Percentiles rank a stretch among this genome's conserved stretches.
Evolutionary conservation across 2,329 filamentous ascomycete genomes (phyloP).

Genomic region (Fusarium humuli): DNA sequence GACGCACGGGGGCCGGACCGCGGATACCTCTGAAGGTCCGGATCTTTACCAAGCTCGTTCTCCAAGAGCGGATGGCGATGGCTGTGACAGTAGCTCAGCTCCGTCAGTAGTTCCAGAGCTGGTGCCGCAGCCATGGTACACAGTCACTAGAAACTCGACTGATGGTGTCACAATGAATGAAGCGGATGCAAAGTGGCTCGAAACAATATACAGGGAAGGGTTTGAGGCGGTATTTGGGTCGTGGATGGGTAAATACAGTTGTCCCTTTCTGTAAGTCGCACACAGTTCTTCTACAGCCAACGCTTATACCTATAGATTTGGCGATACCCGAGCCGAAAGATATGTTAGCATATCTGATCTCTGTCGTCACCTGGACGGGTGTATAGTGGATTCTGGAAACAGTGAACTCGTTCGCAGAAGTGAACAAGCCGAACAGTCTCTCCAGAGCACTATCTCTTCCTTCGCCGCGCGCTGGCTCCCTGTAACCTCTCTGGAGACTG

Average conservation of each 20-base stretch:
- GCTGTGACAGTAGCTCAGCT: background rate
- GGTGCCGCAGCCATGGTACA: background rate
- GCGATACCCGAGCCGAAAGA: constrained; percentile 44
- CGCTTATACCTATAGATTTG: constrained; percentile 37
- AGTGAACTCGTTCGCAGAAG: constrained; percentile 12
- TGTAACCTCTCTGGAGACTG: constrained; percentile 27
- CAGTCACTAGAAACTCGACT: background rate
- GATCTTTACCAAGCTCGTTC: background rate
- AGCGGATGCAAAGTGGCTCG: constrained; percentile 42
- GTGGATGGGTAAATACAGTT: constrained; percentile 57
- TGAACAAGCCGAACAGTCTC: constrained; percentile 44
- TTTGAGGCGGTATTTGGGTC: constrained; percentile 57
- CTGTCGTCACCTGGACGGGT: constrained; percentile 50
- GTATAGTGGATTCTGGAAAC: constrained; percentile 47
- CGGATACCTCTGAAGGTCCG: background rate
- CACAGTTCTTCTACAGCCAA: background rate
- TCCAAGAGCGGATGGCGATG: background rate
- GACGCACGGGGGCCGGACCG: constrained; percentile 1
- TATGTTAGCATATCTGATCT: constrained; percentile 49
- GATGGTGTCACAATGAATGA: constrained; percentile 4
- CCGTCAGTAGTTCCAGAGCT: constrained; percentile 3
- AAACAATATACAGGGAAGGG: constrained; percentile 49
- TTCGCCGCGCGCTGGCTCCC: constrained; percentile 50
- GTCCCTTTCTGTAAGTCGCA: constrained; percentile 54
- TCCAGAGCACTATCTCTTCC: constrained; percentile 45